These are phyloP conservation scores for Exophiala aquamarina DNA, from an alignment of 2,329 filamentous ascomycete species.

Conservation along the genomic window DNA sequence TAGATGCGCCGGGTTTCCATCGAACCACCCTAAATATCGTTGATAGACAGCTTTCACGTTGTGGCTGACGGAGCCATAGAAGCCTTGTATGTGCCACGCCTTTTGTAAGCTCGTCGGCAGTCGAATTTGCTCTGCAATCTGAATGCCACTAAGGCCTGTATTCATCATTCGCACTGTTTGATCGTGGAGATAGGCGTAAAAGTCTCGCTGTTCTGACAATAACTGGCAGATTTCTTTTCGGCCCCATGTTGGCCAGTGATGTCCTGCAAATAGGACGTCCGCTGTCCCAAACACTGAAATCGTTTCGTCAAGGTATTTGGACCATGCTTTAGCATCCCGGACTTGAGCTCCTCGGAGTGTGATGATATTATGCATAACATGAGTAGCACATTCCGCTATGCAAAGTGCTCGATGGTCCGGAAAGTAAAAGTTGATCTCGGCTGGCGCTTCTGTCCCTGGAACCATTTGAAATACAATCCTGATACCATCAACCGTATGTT, in stretches of 20 bases:
- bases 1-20: conserved; percentile 36
- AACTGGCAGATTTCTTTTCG: conserved; percentile 26
- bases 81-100: conserved; percentile 36
- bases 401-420: conserved; percentile 39
- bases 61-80: conserved; percentile 40
- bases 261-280: conserved; percentile 39
- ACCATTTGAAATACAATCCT: conserved; percentile 43
- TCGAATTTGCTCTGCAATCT: conserved; percentile 41
- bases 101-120: conserved; percentile 35
- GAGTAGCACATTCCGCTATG: conserved; percentile 41
- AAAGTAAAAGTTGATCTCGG: conserved; percentile 45
- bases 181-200: conserved; percentile 43
- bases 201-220: conserved; percentile 39
- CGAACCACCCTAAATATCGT: conserved; percentile 36
- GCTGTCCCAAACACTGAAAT: conserved; percentile 35
- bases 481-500: conserved; percentile 36
- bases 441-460: conserved; percentile 43
- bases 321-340: conserved; percentile 43
- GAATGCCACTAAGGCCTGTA: conserved; percentile 35
- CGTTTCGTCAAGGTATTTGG: conserved; percentile 42
- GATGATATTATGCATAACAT: conserved; percentile 44
- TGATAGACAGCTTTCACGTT: conserved; percentile 43
- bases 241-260: conserved; percentile 47
- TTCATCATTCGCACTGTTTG: conserved; percentile 44
- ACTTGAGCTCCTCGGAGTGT: conserved; percentile 44